phyloP scores from a whole-genome alignment of 2,329 filamentous ascomycete genomes.

The Ophiocordyceps camponoti-floridani region DNA sequence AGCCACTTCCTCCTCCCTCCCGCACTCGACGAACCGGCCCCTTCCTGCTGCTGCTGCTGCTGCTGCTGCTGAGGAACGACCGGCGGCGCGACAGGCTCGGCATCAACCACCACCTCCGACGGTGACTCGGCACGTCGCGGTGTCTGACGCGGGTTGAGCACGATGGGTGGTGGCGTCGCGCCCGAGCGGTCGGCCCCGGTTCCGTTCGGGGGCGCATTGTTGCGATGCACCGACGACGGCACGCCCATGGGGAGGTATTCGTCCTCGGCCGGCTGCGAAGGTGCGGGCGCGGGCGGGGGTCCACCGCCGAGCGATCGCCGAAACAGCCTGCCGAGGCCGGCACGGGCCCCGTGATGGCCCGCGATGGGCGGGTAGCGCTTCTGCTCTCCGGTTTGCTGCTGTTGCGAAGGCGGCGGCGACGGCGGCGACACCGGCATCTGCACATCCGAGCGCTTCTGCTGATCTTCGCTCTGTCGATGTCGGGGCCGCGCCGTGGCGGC shows the following conservation, averaged over 20 bases:
- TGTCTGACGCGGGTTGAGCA: constrained; percentile 5
- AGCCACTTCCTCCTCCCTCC: constrained; percentile 18
- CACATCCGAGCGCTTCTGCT: constrained; percentile 8
- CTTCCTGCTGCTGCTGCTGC: no score
- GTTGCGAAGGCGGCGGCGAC: constrained; percentile 1
- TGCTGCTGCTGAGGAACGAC: neutral
- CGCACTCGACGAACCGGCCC: constrained; percentile 5
- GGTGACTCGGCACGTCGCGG: neutral
- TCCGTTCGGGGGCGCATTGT: neutral
- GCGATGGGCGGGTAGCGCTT: constrained; percentile 32
- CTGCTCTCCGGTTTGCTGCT: constrained; percentile 8
- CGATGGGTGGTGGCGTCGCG: constrained; percentile 38
- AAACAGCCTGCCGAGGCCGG: constrained; percentile 31
- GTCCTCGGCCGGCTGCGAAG: constrained; percentile 1
- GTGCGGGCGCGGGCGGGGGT: constrained; percentile 1
- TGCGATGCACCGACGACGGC: constrained; percentile 20
- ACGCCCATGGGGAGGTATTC: constrained; percentile 15
- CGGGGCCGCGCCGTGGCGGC: constrained; percentile 1
- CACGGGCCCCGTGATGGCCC: constrained; percentile 22
- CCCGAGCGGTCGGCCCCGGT: constrained; percentile 22
- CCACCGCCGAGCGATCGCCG: constrained; percentile 21
- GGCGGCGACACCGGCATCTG: constrained; percentile 10
- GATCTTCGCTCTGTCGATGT: constrained; percentile 12
- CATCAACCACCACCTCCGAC: neutral
- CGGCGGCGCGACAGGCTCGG: neutral